Evolutionary conservation across 768 basidiomycete species (phyloP), one percentile per base, ranked within the genome.

Genomic region (Roridomyces roridus): DNA sequence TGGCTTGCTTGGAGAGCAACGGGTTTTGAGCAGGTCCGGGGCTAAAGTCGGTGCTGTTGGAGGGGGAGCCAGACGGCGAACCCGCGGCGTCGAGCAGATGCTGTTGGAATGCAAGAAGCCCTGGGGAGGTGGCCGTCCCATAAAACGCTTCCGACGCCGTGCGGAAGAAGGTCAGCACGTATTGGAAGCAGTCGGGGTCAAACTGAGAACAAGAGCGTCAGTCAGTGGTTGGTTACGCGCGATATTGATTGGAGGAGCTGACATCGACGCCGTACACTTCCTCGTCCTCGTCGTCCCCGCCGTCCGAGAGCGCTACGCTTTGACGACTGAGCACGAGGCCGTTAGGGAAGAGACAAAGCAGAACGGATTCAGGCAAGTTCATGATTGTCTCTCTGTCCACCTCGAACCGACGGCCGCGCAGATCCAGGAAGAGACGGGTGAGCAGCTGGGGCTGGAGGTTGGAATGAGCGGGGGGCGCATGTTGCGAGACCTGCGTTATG

Each of bases 341-440:
- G 68, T 98, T 98, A 10, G 97, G 97, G 70, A 98, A 99, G 59
- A 99, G 80, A 73, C 96, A 98, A 34, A 99, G 79, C 49, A 98
- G 81, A 42, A 99, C 94, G 17, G 92, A 94, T 84, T 99, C 97
- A 2, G 97, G 97, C 18, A 99, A 82, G 71, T 96, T 94, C 95
- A 98, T 97, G 69, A 99, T 89, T 6, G 92, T 95, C 77, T 98
- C 96, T 64, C 96, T 84, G 76, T 98, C 97, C 40, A 99, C 94
- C 57, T 92, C 88, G 76, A 98, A 96, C 59, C 94, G 88, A 65
- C 75, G 82, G 52, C 95, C 95, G 61, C 97, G 87, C 34, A 99
- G 83, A 76, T 98, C 97, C 65, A 99, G 87, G 50, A 91, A 84
- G 65, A 99, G 82, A 65, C 94, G 84, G 23, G 93, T 89, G 62